Evolutionary conservation across 1,284 basidiomycete genomes (phyloP).

Genomic region (Earliella scabrosa): DNA sequence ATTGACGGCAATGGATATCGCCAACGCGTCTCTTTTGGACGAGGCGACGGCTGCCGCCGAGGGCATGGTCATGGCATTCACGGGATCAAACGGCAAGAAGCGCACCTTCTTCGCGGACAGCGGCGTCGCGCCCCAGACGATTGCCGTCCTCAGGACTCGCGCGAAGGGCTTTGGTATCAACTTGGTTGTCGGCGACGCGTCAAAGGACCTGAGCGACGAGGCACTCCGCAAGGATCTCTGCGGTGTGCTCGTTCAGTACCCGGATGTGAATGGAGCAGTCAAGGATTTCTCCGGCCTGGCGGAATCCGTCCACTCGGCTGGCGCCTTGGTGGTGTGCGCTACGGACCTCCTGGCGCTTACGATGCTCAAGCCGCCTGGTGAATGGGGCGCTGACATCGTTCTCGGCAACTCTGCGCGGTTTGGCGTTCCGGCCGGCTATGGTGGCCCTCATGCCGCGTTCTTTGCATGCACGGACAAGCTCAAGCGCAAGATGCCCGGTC

Average conservation of each 20-base stretch:
- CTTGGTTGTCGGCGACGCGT: conserved; percentile 70
- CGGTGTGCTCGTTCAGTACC: conserved; percentile 92
- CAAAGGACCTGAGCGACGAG: conserved; percentile 56
- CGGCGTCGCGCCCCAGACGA: conserved; percentile 84
- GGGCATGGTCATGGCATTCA: conserved; percentile 87
- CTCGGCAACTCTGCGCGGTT: conserved; percentile 96
- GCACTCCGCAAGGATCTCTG: conserved; percentile 70
- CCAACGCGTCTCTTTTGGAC: conserved; percentile 91
- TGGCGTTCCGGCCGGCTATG: conserved; percentile 90
- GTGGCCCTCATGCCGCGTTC: conserved; percentile 94
- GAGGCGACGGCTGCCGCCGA: conserved; percentile 95
- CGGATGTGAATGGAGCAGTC: conserved; percentile 88
- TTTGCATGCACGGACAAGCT: conserved; percentile 93
- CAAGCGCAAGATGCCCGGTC: conserved; percentile 97
- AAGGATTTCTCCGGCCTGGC: conserved; percentile 78
- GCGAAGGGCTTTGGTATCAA: conserved; percentile 91
- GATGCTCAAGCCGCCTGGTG: conserved; percentile 93
- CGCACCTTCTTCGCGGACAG: conserved; percentile 85
- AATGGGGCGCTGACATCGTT: conserved; percentile 98
- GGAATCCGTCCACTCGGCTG: conserved; percentile 72
- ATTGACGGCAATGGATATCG: conserved; percentile 92
- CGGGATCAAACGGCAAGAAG: conserved; percentile 71
- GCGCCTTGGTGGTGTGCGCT: conserved; percentile 84
- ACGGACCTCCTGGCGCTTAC: conserved; percentile 94
- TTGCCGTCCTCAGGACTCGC: conserved; percentile 85